phyloP scores from a whole-genome alignment of 179 eudicot genomes.

The Spergularia azorica region DNA sequence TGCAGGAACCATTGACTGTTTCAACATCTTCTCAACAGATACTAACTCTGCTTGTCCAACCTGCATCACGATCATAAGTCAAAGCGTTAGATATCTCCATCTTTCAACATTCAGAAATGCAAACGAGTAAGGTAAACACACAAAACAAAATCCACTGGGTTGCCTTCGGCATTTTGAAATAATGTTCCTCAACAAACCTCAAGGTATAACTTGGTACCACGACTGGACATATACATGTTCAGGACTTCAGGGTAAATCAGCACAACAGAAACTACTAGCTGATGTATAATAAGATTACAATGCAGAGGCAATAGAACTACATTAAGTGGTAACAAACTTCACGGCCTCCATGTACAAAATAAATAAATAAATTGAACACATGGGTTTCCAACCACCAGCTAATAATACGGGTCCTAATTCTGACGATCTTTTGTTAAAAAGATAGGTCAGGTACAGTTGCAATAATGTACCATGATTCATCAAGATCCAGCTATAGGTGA shows the following conservation, averaged over 20 bases:
- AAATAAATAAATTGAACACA: not conserved
- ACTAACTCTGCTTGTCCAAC: conserved; percentile 86
- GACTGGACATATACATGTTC: no score
- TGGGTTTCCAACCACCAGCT: not conserved
- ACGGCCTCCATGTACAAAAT: no score
- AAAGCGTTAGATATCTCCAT: not conserved
- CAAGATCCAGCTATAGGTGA: no score
- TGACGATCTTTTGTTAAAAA: no score
- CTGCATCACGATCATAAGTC: conserved; percentile 42
- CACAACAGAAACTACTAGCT: not conserved
- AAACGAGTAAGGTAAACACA: not conserved
- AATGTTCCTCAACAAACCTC: not conserved
- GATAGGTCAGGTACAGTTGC: no score
- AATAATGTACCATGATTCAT: no score
- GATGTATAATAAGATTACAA: not conserved
- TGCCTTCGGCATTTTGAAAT: not conserved
- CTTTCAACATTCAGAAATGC: not conserved
- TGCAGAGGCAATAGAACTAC: not conserved
- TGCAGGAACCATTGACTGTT: conserved; percentile 72
- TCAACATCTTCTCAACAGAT: conserved; percentile 78
- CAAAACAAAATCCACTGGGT: not conserved
- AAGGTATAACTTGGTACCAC: not conserved
- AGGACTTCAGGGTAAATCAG: no score
- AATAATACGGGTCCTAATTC: no score
- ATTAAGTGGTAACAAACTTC: not conserved